Base-by-base conservation (phyloP, 805 yeast species). In the Myxozyma nipponensis region DNA sequence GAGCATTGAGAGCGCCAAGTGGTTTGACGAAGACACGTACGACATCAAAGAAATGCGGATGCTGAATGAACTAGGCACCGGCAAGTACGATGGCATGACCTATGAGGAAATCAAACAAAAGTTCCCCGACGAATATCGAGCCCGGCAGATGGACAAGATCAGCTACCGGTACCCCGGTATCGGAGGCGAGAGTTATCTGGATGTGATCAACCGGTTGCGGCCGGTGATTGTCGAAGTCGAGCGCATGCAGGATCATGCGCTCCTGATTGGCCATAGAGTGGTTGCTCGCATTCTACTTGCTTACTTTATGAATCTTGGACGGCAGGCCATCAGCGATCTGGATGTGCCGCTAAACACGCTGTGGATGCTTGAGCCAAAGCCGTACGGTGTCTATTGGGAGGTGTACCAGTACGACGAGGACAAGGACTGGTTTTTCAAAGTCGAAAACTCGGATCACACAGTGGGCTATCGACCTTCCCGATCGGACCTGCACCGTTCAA, bases 111-210 rank as follows among this genome's bases (percentile, higher is more conserved):
- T 91, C 57, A 86, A 83, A 65, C 70, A 69, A 9, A 70, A 72
- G 54, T 79, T 75, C 62, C 96, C 97, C 0, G 77, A 77, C 34
- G 98, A 91, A 66, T 91, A 83, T 64, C 79, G 77, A 38, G 77
- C 88, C 17, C 77, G 98, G 51, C 69, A 87, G 59, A 72, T 75
- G 38, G 84, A 88, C 67, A 91, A 91, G 68, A 74, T 91, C 60
- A 74, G 83, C 17, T 91, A 91, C 68, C 74, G 98, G 53, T 91
- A 91, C 64, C 98, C 98, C 1, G 98, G 98, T 3, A 86, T 88
- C 44, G 97, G 98, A 5, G 98, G 98, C 17, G 98, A 91, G 68
- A 86, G 95, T 0, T 91, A 91, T 61, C 70, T 91, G 59, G 98
- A 91, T 69, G 98, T 93, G 10, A 84, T 93, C 63, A 87, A 89